Evolutionary conservation across 192 early-diverging fungal species (phyloP), one percentile per base, ranked within the genome.

Genomic region (Phlyctochytrium bullatum): DNA sequence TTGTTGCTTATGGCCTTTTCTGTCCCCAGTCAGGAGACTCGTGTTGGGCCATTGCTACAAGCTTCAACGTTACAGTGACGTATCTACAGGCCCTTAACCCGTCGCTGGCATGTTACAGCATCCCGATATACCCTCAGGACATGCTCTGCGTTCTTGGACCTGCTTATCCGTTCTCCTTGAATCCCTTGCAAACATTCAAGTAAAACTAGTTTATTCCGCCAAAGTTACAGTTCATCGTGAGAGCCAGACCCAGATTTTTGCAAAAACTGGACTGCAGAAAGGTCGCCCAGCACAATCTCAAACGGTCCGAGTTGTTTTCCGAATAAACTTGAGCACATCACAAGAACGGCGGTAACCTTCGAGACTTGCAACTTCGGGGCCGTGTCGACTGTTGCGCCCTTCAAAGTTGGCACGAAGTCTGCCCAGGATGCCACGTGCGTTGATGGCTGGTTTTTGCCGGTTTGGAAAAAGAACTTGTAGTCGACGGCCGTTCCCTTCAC

Each of bases 101-200:
- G 12, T 25, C 20, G 4, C 27, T 57, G 12, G 54, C 16, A 20
- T 57, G 54, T 25, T 57, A 57, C 27, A 14, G 14, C 20, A 57
- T 57, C 27, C 54, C 54, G 27, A 57, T 57, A 20, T 57, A 57
- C 25, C 54, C 54, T 14, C 54, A 57, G 27, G 27, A 57, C 54
- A 14, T 57, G 54, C 54, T 57, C 25, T 57, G 54, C 54, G 27
- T 57, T 28, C 10, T 57, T 6, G 54, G 54, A 57, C 54, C 54
- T 57, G 54, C 20, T 6, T 57, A 57, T 28, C 54, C 54, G 6
- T 25, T 28, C 6, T 10, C 14, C 54, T 14, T n/a, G 40, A 14
- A 14, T 6, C 54, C 54, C 10, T 14, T 57, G 16, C 16, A 57
- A 27, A 57, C 54, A 57, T 57, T 57, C 27, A 28, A 14, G 6